Conservation (phyloP, 148 eudicot species). For the Vaccinium myrtillus region DNA sequence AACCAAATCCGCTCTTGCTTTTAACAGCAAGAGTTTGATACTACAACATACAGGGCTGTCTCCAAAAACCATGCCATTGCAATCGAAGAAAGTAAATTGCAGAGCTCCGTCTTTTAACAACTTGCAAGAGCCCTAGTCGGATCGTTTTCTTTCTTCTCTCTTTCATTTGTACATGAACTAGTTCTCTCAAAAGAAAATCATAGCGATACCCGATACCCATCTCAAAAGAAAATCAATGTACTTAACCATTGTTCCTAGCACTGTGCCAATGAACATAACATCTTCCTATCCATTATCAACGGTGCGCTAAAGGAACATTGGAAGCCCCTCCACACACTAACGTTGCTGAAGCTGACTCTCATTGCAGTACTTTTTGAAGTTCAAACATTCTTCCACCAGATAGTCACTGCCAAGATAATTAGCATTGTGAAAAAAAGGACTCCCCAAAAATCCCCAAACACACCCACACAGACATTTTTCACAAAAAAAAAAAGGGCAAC, state of each 20-base stretch:
- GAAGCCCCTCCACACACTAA: slow-evolving; percentile 15
- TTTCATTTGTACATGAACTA: neutral
- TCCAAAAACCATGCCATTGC: neutral
- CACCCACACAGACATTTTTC: neutral
- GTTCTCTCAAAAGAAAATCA: neutral
- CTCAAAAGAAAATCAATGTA: neutral
- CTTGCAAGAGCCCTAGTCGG: neutral
- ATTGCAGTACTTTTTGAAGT: slow-evolving; percentile 81
- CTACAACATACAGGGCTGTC: neutral
- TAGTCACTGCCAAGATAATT: slow-evolving; percentile 55
- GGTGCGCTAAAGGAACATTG: neutral
- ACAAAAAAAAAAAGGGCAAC: slow-evolving; percentile 9
- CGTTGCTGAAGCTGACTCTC: slow-evolving; percentile 55
- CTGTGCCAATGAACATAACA: neutral
- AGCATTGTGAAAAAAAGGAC: neutral
- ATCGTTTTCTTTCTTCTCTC: neutral
- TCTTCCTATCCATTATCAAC: neutral
- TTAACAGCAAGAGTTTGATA: neutral
- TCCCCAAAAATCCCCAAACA: neutral
- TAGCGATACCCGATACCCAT: neutral
- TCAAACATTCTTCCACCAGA: slow-evolving; percentile 70
- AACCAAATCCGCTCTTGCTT: neutral
- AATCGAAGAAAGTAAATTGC: neutral
- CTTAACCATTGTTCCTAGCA: neutral
- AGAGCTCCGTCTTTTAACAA: neutral